These are phyloP conservation scores for Clavulina sp. DNA, from an alignment of 768 basidiomycete species.

Conservation along the genomic window DNA sequence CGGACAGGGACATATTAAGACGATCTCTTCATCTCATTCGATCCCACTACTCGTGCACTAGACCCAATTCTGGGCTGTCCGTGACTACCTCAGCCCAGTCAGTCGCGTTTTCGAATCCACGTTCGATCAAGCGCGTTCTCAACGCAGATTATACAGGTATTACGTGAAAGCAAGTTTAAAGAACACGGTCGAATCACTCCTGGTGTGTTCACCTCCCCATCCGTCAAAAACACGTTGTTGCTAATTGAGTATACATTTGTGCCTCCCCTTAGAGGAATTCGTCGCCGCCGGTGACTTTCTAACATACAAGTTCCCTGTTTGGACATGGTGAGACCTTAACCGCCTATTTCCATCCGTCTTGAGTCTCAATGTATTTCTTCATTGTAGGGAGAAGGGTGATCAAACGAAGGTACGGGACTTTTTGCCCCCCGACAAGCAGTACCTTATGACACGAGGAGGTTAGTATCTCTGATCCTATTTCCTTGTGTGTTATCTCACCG, in stretches of 20 bases:
- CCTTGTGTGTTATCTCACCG: not conserved
- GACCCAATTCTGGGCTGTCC: constrained; percentile 87
- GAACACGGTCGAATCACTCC: constrained; percentile 94
- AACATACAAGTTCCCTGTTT: constrained; percentile 95
- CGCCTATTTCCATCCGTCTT: not conserved
- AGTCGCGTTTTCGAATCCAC: constrained; percentile 4
- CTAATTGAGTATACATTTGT: constrained; percentile 6
- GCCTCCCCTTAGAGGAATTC: constrained; percentile 64
- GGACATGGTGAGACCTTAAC: constrained; percentile 62
- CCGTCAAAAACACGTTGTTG: no score
- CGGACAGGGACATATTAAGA: not conserved
- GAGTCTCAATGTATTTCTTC: not conserved
- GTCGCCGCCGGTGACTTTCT: constrained; percentile 96
- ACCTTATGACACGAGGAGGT: constrained; percentile 77
- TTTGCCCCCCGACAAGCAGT: constrained; percentile 91
- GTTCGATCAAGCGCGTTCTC: not conserved
- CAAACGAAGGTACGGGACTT: constrained; percentile 72
- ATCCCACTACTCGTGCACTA: constrained; percentile 53
- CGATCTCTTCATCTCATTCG: constrained; percentile 7
- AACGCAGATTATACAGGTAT: constrained; percentile 37
- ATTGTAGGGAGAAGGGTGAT: constrained; percentile 79
- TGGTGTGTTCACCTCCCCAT: constrained; percentile 30
- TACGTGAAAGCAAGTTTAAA: constrained; percentile 97
- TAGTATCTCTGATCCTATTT: constrained; percentile 8
- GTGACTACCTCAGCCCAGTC: constrained; percentile 85